Conservation (phyloP, 345 rosid genomes). For the Eucalyptus leucophloia region DNA sequence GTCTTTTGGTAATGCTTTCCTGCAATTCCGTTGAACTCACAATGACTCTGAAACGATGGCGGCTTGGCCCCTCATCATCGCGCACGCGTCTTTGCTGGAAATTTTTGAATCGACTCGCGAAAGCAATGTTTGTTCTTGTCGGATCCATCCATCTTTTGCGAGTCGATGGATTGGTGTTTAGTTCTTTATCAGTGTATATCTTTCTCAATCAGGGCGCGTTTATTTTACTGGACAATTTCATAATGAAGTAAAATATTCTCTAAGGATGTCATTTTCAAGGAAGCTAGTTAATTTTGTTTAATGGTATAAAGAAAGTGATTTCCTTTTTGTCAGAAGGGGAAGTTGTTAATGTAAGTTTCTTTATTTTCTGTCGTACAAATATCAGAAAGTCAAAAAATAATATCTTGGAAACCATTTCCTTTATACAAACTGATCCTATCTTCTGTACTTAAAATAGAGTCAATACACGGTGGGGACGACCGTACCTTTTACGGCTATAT, state of each 20-base stretch:
- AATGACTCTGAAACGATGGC: not conserved
- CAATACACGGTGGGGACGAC: too few relatives aligned
- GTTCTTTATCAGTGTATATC: not conserved
- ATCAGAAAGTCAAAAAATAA: accelerated
- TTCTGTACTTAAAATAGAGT: too few relatives aligned
- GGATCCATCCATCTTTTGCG: not conserved
- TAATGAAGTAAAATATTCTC: too few relatives aligned
- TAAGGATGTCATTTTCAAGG: not conserved
- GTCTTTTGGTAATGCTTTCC: not conserved
- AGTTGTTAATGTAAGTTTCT: not conserved
- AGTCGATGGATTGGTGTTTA: not conserved
- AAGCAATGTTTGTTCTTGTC: not conserved
- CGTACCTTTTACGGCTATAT: accelerated
- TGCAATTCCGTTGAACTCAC: not conserved
- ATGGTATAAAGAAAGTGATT: not conserved
- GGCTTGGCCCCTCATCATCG: not conserved
- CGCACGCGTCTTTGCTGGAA: not conserved
- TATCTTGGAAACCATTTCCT: too few relatives aligned
- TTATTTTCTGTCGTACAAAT: accelerated
- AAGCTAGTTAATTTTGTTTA: too few relatives aligned
- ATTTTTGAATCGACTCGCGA: not conserved
- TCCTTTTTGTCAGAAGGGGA: not conserved
- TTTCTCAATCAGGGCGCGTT: not conserved
- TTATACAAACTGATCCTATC: not conserved
- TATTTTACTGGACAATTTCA: too few relatives aligned